Evolutionary conservation across 257 asterid species (phyloP).

Genomic region (Lithospermum erythrorhizon): DNA sequence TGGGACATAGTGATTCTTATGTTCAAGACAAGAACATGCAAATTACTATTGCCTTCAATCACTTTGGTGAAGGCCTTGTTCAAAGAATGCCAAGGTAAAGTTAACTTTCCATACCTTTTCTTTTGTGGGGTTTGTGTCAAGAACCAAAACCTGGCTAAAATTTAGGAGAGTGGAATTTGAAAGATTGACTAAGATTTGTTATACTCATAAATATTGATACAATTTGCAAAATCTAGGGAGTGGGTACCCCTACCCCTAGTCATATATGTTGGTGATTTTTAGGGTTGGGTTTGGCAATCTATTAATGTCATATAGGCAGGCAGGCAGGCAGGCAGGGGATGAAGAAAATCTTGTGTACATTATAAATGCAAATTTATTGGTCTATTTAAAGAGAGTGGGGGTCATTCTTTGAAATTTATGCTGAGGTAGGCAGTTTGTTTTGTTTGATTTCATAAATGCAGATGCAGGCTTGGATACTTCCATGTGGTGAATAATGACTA

Average conservation of each 20-base stretch:
- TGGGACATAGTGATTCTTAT: slow-evolving; percentile 61
- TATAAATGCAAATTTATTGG: not conserved
- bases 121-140: not conserved
- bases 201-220: too few relatives aligned
- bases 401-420: slow-evolving; percentile 1
- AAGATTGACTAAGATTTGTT: too few relatives aligned
- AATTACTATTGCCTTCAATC: slow-evolving; percentile 68
- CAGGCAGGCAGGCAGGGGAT: not conserved
- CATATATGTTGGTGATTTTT: too few relatives aligned
- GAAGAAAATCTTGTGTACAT: not conserved
- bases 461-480: slow-evolving; percentile 80
- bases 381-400: not conserved
- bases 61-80: slow-evolving; percentile 81
- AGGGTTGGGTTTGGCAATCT: too few relatives aligned
- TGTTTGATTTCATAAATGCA: slow-evolving; percentile 16
- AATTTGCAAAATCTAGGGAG: too few relatives aligned
- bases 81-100: slow-evolving; percentile 80
- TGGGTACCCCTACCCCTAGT: too few relatives aligned
- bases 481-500: slow-evolving; percentile 92
- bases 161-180: too few relatives aligned
- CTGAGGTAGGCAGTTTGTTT: not conserved
- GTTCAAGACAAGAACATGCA: slow-evolving; percentile 57
- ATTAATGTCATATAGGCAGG: not conserved
- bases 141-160: too few relatives aligned
- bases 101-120: not conserved